phyloP scores from a whole-genome alignment of 1,284 basidiomycete species.

The Cystobasidiaceae sp. region DNA sequence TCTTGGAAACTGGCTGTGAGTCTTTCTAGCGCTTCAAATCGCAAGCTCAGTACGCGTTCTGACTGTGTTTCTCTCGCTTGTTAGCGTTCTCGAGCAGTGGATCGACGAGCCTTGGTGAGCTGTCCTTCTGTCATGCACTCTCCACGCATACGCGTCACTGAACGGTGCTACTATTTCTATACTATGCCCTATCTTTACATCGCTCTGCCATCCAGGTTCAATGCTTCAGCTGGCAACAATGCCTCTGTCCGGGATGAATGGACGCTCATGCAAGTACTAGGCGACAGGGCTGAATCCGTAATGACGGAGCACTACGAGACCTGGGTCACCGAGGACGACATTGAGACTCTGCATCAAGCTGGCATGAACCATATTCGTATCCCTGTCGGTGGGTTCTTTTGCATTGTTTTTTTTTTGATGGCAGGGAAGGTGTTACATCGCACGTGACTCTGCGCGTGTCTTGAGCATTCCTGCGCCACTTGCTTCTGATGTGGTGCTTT shows the following conservation, averaged over 20 bases:
- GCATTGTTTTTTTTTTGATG: neutral
- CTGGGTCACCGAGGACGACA: conserved; percentile 48
- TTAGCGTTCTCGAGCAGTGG: conserved; percentile 39
- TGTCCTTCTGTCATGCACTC: neutral
- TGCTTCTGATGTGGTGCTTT: neutral
- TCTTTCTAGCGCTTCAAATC: neutral
- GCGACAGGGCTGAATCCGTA: conserved; percentile 33
- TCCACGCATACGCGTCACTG: neutral
- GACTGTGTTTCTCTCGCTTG: neutral
- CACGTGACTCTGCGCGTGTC: neutral
- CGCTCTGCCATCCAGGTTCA: conserved; percentile 44
- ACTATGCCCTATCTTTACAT: neutral
- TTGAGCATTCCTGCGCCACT: too few species aligned
- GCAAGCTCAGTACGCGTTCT: neutral
- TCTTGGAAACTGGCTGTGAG: conserved; percentile 22
- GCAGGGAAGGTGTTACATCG: neutral
- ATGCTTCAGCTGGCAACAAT: conserved; percentile 39
- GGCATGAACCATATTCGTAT: conserved; percentile 26
- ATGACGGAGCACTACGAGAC: conserved; percentile 45
- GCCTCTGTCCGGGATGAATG: conserved; percentile 46
- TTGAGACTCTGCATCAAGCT: conserved; percentile 43
- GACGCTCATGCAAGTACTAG: conserved; percentile 43
- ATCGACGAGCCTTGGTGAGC: conserved; percentile 40
- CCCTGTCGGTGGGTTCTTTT: conserved; percentile 8
- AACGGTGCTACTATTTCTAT: neutral